phyloP scores from a whole-genome alignment of 345 rosid species.

The Crucihimalaya himalaica region DNA sequence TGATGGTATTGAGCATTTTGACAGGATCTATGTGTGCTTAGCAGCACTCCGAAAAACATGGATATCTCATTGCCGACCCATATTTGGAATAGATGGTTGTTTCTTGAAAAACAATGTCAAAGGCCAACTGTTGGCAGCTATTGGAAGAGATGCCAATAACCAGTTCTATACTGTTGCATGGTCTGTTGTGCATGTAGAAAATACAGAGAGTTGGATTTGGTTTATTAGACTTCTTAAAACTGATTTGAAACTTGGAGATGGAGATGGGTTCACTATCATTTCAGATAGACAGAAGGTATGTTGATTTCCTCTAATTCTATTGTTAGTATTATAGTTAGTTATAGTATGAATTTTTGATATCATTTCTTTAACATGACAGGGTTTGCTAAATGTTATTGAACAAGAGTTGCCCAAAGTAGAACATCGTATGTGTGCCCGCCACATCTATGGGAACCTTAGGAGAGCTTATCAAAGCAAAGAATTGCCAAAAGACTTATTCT shows the following conservation, averaged over 20 bases:
- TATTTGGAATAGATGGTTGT: neutral
- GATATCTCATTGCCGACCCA: neutral
- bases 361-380: neutral
- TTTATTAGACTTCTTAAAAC: neutral
- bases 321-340: too few relatives aligned
- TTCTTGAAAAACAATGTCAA: neutral
- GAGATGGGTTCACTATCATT: neutral
- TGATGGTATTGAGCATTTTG: neutral
- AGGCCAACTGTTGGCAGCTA: neutral
- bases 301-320: too few relatives aligned
- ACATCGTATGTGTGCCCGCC: neutral
- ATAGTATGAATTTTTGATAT: too few relatives aligned
- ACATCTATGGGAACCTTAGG: neutral
- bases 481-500: neutral
- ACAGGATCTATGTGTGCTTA: too few relatives aligned
- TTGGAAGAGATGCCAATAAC: slow-evolving; percentile 12
- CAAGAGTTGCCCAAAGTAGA: neutral
- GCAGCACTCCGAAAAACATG: neutral
- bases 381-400: neutral
- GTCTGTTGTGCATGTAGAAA: neutral
- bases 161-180: neutral
- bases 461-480: neutral
- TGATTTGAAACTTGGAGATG: neutral
- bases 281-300: neutral
- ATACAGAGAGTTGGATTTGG: neutral